These are phyloP conservation scores for Sclerotinia nivalis DNA, from an alignment of 2,329 filamentous ascomycete species.

Conservation along the genomic window DNA sequence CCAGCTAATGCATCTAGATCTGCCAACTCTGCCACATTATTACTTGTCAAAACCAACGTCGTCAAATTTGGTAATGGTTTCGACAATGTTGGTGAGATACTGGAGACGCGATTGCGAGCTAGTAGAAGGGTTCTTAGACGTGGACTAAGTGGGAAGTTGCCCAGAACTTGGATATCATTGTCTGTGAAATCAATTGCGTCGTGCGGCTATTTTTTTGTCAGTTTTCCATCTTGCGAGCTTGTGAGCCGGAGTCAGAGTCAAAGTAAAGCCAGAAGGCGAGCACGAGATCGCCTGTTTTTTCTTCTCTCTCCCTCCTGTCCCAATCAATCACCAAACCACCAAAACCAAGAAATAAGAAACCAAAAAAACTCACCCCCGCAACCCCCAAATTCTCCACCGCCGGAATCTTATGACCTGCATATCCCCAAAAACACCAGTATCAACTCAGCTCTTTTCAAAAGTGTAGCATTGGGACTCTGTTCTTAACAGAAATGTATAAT, in stretches of 20 bases:
- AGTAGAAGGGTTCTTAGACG: conserved; percentile 85
- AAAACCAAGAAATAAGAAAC: conserved; percentile 2
- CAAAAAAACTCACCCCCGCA: conserved; percentile 64
- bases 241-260: no score
- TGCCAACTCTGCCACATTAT: conserved; percentile 78
- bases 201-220: conserved; percentile 65
- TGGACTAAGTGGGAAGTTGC: conserved; percentile 90
- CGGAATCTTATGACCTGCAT: conserved; percentile 94
- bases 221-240: neutral
- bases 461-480: conserved; percentile 80
- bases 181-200: conserved; percentile 98
- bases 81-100: conserved; percentile 74
- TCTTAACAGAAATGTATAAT: conserved; percentile 68
- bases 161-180: conserved; percentile 88
- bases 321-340: neutral
- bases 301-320: conserved; percentile 15
- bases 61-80: conserved; percentile 78
- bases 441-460: conserved; percentile 74
- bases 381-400: conserved; percentile 97
- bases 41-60: conserved; percentile 80
- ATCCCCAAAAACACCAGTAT: conserved; percentile 58
- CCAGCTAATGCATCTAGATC: conserved; percentile 79
- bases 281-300: neutral
- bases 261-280: neutral
- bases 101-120: conserved; percentile 82